Evolutionary conservation across 2,329 filamentous ascomycete species (phyloP), one percentile per base, ranked within the genome.

Genomic region (Teratosphaeria gauchensis): DNA sequence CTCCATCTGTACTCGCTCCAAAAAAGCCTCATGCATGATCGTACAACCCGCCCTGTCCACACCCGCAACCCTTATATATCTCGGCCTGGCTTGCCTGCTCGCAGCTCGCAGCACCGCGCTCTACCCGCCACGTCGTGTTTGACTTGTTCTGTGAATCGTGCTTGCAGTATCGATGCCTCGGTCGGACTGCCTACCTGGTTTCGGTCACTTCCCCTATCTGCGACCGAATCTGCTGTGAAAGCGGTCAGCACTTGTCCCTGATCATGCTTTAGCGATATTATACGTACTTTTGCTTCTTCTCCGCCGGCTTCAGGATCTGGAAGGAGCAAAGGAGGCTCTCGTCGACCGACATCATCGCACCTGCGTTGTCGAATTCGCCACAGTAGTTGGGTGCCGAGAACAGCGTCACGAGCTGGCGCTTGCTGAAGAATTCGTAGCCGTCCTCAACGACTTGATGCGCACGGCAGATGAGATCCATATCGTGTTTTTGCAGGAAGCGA

Each of bases 241-340:
- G n/a, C 28, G 35, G 56, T 58, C 21, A 56, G 32, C 63, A 56
- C 63, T 58, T 35, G 16, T 31, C 33, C 3, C 30, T 19, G 21
- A n/a, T 7, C n/a, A 53, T 12, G 19, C 21, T 42, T 53, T 52
- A 84, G 80, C 79, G 24, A 76, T 76, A 80, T 82, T 68, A 69
- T 33, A 63, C 92, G 82, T 95, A 97, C 92, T 97, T 97, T 90
- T 96, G 92, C 87, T 99, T 99, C 87, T 99, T 99, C 85, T 99
- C 94, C 77, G 94, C 94, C 73, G 94, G 94, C 82, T 97, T 99
- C 81, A 99, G 83, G 74, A 99, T 97, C 89, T 97, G 94, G 87
- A 99, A 99, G 63, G 92, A 96, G 82, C 94, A 99, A 71, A 99
- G 82, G 76, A 99, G 79, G 76, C 92, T 96, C 82, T 97, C 94